Evolutionary conservation across 345 rosid genomes (phyloP), one percentile per base, ranked within the genome.

Genomic region (Eutrema japonicum): DNA sequence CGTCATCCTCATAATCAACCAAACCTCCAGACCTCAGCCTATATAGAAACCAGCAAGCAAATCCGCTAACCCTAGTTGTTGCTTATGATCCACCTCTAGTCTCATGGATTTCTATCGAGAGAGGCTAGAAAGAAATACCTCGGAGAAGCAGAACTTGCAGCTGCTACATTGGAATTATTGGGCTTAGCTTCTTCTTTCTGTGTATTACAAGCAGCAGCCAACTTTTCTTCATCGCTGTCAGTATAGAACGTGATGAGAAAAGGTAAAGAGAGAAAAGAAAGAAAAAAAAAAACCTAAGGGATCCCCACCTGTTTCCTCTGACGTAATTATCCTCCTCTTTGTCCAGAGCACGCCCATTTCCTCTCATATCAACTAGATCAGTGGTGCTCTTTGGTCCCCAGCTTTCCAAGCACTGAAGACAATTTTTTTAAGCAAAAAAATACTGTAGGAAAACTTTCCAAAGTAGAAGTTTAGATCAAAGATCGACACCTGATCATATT

Each of bases 1-100:
- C 88, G n/a, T 93, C 98, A n/a, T 90, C 97, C 7, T 88, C 95
- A 48, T 91, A 89, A 79, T 91, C 98, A 77, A 91, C 93, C 74
- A 91, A 80, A 22, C 91, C 92, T 6, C 88, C 83, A 35, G 86
- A 74, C 74, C 89, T 82, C 55, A 81, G 82, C 53, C 89, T 84
- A 65, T 29, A 75, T 55, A 48, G 8, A 43, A 22, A 68, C 3
- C 68, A 66, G 8, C 33, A 74, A 48, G 47, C 52, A 66, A 1
- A 64, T 55, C 66, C 51, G 18, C 56, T 47, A 37, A 64, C 65
- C 49, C 42, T 13, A 27, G 7, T 53, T 54, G 29, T 64, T 64
- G 64, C 66, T 56, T 56, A 8, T n/a, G 26, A 72, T 47, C 27
- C 63, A 72, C 37, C 64, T 54, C 32, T n/a, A n/a, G n/a, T n/a